Evolutionary conservation across 1,139 yeast species (phyloP), one percentile per base, ranked within the genome.

Genomic region (Arxiozyma slooffiae): DNA sequence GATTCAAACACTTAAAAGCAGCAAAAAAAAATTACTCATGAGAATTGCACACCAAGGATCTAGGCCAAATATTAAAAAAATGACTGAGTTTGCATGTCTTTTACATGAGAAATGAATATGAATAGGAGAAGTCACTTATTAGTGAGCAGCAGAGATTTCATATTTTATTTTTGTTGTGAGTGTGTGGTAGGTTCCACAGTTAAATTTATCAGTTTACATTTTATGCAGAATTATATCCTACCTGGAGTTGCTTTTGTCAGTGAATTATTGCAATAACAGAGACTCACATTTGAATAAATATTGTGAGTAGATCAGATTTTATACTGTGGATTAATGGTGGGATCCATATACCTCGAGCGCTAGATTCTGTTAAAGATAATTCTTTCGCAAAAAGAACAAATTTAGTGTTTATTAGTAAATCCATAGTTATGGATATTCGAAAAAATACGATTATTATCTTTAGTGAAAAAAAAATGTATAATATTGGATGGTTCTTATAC

Each of bases 401-500:
- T 0, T 75, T 90, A 60, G 90, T 90, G 64, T 70, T 89, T 46
- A 70, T 90, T 53, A 82, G 96, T 18, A 76, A 97, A 61, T 75
- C 89, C 42, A 78, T 90, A 48, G 96, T 97, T n/a, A 85, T 96
- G 57, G 81, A 95, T 1, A 70, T 72, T 49, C 69, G 72, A 34
- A 77, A 90, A n/a, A n/a, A n/a, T n/a, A n/a, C n/a, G n/a, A n/a
- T n/a, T n/a, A n/a, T 82, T 50, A 64, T 71, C 20, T 68, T 80
- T 52, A 96, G 96, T 0, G 77, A 80, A 53, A 70, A 77, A 43
- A 71, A 78, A n/a, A 95, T 95, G 0, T 90, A 82, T 66, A 72
- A 71, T 2, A 97, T n/a, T 97, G 0, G 75, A 83, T 38, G 87
- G 90, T 64, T 97, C 97, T 0, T 97, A 97, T n/a, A 90, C 97